phyloP scores from a whole-genome alignment of 2,329 filamentous ascomycete species.

The Neopestalotiopsis clavispora region DNA sequence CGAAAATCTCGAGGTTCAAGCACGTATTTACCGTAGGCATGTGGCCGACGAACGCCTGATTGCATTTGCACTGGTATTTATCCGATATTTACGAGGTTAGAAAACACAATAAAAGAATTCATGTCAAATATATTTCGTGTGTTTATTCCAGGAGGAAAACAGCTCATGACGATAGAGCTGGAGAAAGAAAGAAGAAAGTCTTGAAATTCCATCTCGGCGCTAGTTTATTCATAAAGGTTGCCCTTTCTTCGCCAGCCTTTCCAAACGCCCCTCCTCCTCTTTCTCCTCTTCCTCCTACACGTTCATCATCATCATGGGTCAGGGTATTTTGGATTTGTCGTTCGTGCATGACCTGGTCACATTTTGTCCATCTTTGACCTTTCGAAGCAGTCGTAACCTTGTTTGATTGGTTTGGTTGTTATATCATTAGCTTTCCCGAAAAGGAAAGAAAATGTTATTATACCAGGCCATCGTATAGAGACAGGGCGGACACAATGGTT shows the following conservation, averaged over 20 bases:
- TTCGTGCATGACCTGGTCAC: neutral
- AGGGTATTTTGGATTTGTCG: neutral
- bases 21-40: neutral
- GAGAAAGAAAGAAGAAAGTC: neutral
- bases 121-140: neutral
- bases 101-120: neutral
- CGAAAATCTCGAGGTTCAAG: no score
- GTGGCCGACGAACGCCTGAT: no score
- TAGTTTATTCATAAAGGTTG: neutral
- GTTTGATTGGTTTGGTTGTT: neutral
- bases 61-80: no score
- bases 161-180: neutral
- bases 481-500: constrained; percentile 96
- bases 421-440: neutral
- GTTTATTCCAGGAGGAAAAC: neutral
- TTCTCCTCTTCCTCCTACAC: neutral
- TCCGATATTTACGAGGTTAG: no score
- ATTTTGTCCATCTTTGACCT: neutral
- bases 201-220: neutral
- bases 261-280: neutral
- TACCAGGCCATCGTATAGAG: constrained; percentile 94
- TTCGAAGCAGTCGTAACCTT: neutral
- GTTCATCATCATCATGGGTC: neutral
- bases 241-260: neutral
- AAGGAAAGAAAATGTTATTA: constrained; percentile 41